Percentiles rank a stretch among this genome's conserved stretches.
These are phyloP conservation scores for Clarireedia monteithiana DNA, from an alignment of 2,329 filamentous ascomycete species.

Conservation along the genomic window DNA sequence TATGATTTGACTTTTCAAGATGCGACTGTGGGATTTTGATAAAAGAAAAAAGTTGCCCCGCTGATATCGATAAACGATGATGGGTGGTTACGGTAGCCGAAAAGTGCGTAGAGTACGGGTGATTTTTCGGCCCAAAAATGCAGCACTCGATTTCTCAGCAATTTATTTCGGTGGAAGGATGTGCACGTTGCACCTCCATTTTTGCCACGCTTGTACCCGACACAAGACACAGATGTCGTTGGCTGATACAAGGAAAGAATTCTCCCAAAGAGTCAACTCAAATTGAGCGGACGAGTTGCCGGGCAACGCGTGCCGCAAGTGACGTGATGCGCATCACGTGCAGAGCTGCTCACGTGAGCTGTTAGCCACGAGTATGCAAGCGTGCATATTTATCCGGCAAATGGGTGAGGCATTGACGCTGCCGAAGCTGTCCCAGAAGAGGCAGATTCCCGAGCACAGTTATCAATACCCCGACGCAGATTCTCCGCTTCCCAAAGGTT, in stretches of 20 bases:
- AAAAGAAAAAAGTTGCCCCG: constrained; percentile 22
- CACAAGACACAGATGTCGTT: no score
- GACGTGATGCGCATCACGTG: no score
- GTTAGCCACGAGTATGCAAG: no score
- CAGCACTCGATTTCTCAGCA: background rate
- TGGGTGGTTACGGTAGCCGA: background rate
- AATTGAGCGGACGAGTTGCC: no score
- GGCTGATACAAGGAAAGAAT: no score
- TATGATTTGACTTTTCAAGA: constrained; percentile 14
- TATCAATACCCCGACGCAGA: background rate
- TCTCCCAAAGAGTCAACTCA: no score
- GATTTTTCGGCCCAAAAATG: background rate
- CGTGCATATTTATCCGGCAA: no score
- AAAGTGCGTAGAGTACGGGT: background rate
- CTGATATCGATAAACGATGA: constrained; percentile 12
- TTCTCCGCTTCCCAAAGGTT: background rate
- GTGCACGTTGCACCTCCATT: background rate
- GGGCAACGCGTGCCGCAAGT: no score
- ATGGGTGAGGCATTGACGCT: no score
- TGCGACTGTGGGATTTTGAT: constrained; percentile 17
- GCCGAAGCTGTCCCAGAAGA: no score
- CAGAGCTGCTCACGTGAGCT: no score
- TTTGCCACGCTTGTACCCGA: no score
- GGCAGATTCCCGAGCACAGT: background rate
- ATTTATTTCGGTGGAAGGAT: background rate